Percentiles rank a stretch among this genome's conserved stretches.
These are phyloP conservation scores for Eragrostis tef DNA, from an alignment of 202 grass and related monocot genomes.

Conservation along the genomic window DNA sequence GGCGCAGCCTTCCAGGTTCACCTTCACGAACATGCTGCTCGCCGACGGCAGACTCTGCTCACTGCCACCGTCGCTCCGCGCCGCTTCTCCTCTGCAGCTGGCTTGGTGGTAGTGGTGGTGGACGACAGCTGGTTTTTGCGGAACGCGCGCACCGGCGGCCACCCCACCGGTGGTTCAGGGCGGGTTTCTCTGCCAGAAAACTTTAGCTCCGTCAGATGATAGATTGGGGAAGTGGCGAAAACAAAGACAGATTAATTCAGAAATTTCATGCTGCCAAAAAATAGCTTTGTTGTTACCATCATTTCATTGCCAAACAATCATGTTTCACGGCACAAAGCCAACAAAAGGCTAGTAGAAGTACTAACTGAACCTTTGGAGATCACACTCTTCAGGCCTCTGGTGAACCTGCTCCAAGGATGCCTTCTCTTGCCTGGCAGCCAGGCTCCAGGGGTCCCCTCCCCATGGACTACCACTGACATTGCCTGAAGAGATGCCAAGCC, in stretches of 20 bases:
- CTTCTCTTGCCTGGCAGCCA: conserved; percentile 75
- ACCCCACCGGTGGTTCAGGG: conserved; percentile 31
- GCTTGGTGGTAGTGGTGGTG: not conserved
- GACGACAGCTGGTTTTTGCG: conserved; percentile 48
- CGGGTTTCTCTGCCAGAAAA: conserved; percentile 12
- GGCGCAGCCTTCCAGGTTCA: conserved; percentile 77
- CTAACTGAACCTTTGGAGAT: conserved; percentile 43
- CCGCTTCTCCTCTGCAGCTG: not conserved
- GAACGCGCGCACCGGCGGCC: conserved; percentile 58
- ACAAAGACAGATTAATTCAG: too few relatives aligned
- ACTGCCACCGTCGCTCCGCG: too few relatives aligned
- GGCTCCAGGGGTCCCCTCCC: conserved; percentile 64
- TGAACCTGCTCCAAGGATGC: conserved; percentile 56
- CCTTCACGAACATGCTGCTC: conserved; percentile 80
- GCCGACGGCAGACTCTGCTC: too few relatives aligned
- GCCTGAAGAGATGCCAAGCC: conserved; percentile 70
- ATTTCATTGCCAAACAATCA: not conserved
- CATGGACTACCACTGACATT: conserved; percentile 44
- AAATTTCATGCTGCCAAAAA: too few relatives aligned
- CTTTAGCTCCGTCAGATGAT: not conserved
- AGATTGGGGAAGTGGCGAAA: not conserved
- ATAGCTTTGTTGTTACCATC: too few relatives aligned
- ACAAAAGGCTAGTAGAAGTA: not conserved
- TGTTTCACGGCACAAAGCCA: conserved; percentile 3
- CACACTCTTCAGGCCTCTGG: conserved; percentile 42